Conservation (phyloP, 768 basidiomycete species). For the Gyrodon lividus region DNA sequence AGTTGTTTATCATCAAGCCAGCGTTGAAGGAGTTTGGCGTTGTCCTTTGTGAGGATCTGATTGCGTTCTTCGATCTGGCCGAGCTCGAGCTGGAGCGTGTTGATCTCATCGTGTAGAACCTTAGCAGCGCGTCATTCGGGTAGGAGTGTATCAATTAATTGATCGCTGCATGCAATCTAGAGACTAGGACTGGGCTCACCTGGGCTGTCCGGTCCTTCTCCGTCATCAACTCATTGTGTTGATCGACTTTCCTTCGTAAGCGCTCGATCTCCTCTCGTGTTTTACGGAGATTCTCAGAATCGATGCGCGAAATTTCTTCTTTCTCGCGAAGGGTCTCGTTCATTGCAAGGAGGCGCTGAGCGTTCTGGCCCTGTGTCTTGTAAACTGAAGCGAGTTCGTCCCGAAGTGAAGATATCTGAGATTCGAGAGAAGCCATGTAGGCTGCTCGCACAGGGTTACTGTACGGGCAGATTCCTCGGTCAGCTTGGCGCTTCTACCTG, state of each 20-base stretch:
- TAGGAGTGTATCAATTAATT: slow-evolving; percentile 2
- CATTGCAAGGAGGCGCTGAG: slow-evolving; percentile 89
- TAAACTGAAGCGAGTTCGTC: slow-evolving; percentile 93
- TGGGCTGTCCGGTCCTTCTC: slow-evolving; percentile 90
- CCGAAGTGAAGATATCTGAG: slow-evolving; percentile 87
- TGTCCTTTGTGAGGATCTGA: slow-evolving; percentile 83
- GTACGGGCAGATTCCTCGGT: slow-evolving; percentile 4
- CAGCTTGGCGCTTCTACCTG: not conserved
- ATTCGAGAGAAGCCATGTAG: slow-evolving; percentile 89
- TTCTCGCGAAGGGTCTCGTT: slow-evolving; percentile 93
- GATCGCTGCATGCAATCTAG: too few species aligned
- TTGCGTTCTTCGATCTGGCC: slow-evolving; percentile 88
- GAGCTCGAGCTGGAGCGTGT: slow-evolving; percentile 87
- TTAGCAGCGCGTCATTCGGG: slow-evolving; percentile 40
- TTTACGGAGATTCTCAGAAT: slow-evolving; percentile 78
- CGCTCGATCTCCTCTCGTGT: slow-evolving; percentile 70
- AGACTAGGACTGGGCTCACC: slow-evolving; percentile 39
- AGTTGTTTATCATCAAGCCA: slow-evolving; percentile 95
- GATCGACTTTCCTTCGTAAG: slow-evolving; percentile 74
- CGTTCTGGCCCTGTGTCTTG: slow-evolving; percentile 95
- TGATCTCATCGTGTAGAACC: slow-evolving; percentile 95
- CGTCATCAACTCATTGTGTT: slow-evolving; percentile 80
- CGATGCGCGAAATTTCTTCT: slow-evolving; percentile 81
- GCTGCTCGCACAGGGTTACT: slow-evolving; percentile 86
- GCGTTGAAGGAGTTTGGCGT: slow-evolving; percentile 90